Evolutionary conservation across 352 stramenopile genomes (phyloP).

Genomic region (Phytopythium kandeliae): DNA sequence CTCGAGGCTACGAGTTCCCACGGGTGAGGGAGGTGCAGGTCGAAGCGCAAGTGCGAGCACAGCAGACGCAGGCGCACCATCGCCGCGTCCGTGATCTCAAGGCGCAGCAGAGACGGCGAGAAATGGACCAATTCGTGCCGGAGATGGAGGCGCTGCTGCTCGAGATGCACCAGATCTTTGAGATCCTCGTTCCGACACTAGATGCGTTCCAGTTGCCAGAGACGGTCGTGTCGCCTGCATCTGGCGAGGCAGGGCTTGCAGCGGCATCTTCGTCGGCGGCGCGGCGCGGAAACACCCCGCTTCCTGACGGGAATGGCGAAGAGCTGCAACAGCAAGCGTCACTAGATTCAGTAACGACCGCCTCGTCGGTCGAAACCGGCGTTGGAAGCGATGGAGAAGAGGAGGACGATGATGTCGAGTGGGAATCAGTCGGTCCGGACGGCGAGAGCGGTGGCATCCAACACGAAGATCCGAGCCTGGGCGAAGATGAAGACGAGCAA

Average conservation of each 20-base stretch:
- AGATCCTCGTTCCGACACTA: conserved; percentile 69
- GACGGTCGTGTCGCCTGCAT: background rate
- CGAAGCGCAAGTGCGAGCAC: conserved; percentile 8
- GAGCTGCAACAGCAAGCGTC: background rate
- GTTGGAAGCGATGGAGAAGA: conserved; percentile 6
- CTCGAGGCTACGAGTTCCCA: conserved; percentile 55
- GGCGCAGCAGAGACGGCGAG: conserved; percentile 21
- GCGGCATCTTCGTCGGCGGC: background rate
- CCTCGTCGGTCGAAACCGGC: background rate
- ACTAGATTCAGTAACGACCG: background rate
- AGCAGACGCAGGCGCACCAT: conserved; percentile 17
- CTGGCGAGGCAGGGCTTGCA: background rate
- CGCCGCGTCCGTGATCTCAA: conserved; percentile 20
- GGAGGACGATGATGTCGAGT: conserved; percentile 18
- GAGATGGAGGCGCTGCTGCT: conserved; percentile 63
- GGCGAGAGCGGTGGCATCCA: conserved; percentile 5
- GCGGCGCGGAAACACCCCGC: too few species aligned
- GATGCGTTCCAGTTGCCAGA: conserved; percentile 44
- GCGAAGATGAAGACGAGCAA: conserved; percentile 8
- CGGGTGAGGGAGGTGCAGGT: conserved; percentile 4
- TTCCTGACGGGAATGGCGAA: background rate
- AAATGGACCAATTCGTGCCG: conserved; percentile 41
- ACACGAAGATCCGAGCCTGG: conserved; percentile 8
- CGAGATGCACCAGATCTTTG: conserved; percentile 73
- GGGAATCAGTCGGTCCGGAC: conserved; percentile 17